phyloP scores from a whole-genome alignment of 352 stramenopile species.

The Phytophthora sojae region DNA sequence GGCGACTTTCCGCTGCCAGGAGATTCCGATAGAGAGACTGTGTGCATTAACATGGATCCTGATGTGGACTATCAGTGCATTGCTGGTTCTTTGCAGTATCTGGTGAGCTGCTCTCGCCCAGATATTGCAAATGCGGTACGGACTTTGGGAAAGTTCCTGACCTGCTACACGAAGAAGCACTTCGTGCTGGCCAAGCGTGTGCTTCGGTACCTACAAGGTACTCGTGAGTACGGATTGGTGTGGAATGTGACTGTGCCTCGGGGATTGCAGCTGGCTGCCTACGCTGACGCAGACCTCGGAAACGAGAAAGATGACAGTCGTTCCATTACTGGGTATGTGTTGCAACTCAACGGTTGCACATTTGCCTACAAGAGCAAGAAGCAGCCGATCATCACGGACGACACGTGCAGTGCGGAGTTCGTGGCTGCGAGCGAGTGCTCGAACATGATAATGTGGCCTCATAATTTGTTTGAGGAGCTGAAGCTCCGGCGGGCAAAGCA shows the following conservation, averaged over 20 bases:
- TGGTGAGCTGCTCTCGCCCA: not conserved
- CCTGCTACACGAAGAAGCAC: not conserved
- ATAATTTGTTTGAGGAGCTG: too few relatives aligned
- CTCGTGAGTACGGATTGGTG: not conserved
- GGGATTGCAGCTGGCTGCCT: too few relatives aligned
- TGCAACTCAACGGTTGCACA: too few relatives aligned
- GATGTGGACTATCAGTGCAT: not conserved
- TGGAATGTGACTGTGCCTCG: not conserved
- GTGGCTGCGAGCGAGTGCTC: too few relatives aligned
- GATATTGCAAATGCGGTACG: not conserved
- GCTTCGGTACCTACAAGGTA: not conserved
- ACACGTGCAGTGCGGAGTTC: too few relatives aligned
- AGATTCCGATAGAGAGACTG: not conserved
- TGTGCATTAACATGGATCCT: not conserved
- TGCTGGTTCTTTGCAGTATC: not conserved
- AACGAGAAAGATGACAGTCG: too few relatives aligned
- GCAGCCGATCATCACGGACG: too few relatives aligned
- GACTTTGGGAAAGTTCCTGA: not conserved
- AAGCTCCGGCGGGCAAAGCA: too few relatives aligned
- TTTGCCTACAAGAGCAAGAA: too few relatives aligned
- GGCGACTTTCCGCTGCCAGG: not conserved
- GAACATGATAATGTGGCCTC: too few relatives aligned
- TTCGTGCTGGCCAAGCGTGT: not conserved
- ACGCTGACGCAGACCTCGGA: too few relatives aligned
- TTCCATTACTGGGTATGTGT: too few relatives aligned